phyloP scores from a whole-genome alignment of 352 stramenopile genomes.

The Globisporangium sylvaticum region DNA sequence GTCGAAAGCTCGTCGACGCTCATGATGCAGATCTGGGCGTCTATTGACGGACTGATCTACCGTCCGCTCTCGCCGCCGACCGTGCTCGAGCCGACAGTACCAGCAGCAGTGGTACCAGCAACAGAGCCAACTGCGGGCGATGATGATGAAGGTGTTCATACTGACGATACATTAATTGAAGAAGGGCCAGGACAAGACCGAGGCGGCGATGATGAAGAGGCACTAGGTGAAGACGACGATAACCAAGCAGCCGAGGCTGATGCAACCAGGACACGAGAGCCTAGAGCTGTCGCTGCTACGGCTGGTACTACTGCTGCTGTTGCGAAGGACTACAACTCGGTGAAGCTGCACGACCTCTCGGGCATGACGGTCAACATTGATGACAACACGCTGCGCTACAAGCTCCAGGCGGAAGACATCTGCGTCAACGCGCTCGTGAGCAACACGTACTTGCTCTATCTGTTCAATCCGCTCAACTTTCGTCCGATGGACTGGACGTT shows the following conservation, averaged over 20 bases:
- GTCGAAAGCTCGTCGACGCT: constrained; percentile 55
- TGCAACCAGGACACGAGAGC: background rate
- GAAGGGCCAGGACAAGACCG: background rate
- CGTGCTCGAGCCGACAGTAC: constrained; percentile 34
- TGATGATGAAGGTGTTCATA: background rate
- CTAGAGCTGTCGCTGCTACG: background rate
- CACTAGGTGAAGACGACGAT: background rate
- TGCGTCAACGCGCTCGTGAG: constrained; percentile 80
- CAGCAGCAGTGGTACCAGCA: constrained; percentile 6
- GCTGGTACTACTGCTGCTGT: background rate
- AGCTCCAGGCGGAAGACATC: constrained; percentile 45
- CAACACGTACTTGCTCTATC: constrained; percentile 86
- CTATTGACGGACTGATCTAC: constrained; percentile 79
- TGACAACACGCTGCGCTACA: constrained; percentile 80
- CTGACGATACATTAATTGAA: background rate
- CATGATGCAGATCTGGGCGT: constrained; percentile 87
- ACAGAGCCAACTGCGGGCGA: background rate
- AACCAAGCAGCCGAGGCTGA: background rate
- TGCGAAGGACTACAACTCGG: constrained; percentile 26
- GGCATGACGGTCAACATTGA: constrained; percentile 85
- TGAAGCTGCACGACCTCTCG: constrained; percentile 80
- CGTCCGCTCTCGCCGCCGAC: constrained; percentile 62
- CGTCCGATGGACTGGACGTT: constrained; percentile 83
- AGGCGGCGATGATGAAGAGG: background rate
- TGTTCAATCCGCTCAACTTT: constrained; percentile 84